phyloP scores from a whole-genome alignment of 768 basidiomycete genomes.

The Boletales sp. region DNA sequence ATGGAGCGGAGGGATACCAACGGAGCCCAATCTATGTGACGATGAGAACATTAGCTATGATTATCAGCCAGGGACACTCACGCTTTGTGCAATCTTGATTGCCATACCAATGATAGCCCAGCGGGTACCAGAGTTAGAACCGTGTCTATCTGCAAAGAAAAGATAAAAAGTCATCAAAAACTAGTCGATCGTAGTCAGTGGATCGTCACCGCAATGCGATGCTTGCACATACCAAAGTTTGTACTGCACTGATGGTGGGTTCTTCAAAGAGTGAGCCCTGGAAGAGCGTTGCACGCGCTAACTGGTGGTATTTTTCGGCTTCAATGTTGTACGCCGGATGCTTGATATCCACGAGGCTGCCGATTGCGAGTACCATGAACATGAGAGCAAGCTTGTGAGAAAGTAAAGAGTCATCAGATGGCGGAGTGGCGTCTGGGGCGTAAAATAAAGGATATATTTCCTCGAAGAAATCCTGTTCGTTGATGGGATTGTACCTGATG shows the following conservation, averaged over 20 bases:
- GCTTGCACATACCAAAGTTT: constrained; percentile 51
- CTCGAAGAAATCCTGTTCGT: constrained; percentile 53
- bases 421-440: constrained; percentile 38
- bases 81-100: constrained; percentile 67
- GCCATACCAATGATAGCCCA: constrained; percentile 70
- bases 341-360: constrained; percentile 55
- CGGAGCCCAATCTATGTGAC: constrained; percentile 61
- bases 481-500: constrained; percentile 65
- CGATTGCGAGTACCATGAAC: constrained; percentile 67
- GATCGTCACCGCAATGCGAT: constrained; percentile 26
- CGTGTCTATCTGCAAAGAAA: constrained; percentile 66
- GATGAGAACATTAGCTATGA: constrained; percentile 3
- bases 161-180: constrained; percentile 70
- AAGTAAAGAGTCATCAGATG: constrained; percentile 47
- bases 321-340: constrained; percentile 59
- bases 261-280: constrained; percentile 63
- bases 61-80: constrained; percentile 36
- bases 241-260: constrained; percentile 64
- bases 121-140: constrained; percentile 58
- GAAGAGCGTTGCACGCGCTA: constrained; percentile 64
- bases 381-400: constrained; percentile 62
- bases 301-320: constrained; percentile 67
- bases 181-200: constrained; percentile 32
- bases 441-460: constrained; percentile 62
- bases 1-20: constrained; percentile 33